Base-by-base conservation (phyloP, 352 stramenopile species). In the Globisporangium sylvaticum region DNA sequence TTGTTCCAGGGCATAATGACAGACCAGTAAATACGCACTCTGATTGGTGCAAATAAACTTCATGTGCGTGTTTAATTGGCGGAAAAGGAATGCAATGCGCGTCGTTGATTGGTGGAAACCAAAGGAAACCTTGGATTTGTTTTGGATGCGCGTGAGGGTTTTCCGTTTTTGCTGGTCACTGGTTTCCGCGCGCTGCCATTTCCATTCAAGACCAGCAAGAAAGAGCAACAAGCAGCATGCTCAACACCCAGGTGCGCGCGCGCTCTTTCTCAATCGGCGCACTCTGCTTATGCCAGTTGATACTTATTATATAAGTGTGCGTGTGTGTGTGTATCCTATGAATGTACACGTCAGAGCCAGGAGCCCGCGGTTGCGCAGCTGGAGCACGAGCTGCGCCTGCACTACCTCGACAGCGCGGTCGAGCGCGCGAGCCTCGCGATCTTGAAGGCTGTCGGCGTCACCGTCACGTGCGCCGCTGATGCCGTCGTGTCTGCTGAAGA, bases 401-500 rank as follows among this genome's bases (percentile, higher is more conserved):
- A 79, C 34, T 93, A 89, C 64, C 79, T 91, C 34, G 85, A 93
- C 71, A 81, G 75, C 65, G 57, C 71, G 22, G 76, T 71, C 20
- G 81, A 93, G 70, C 77, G 80, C 54, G 83, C 85, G 4, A 91
- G 77, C 25, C 70, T 84, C 37, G 78, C 74, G 20, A 74, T 90
- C 74, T 78, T 93, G 34, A 65, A 61, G 22, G 71, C 81, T 31
- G 72, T 87, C 27, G 85, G 85, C 62, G 78, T 90, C 61, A 71
- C 66, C 3, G 61, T 80, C 27, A 31, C 72, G 42, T 57, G 34
- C 42, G 9, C 8, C 42, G 18, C 18, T 24, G 18, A 50, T 15
- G 48, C 52, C 7, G 65, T 44, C 24, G 10, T 44, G 1, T 18
- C 50, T 7, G 58, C 61, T 7, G 44, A 52, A 7, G 72, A 12